Base-by-base conservation (phyloP, 192 early-diverging fungal species). In the Chytriomyces hyalinus region DNA sequence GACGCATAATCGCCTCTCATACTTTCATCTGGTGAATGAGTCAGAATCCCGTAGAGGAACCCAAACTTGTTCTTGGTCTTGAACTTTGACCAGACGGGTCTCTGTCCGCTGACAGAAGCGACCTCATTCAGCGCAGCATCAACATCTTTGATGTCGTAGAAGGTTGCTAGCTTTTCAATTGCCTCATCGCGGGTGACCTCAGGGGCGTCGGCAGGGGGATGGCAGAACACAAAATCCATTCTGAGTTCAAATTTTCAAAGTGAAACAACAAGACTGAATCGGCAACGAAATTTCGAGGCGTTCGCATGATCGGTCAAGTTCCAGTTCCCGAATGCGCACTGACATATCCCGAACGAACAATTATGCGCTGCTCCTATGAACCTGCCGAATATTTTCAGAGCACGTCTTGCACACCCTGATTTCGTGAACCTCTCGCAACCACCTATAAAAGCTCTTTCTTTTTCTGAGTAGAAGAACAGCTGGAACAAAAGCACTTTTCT, bases 211-310 rank as follows among this genome's bases (percentile, higher is more conserved):
- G 28, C 28, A 20, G 64, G 64, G 64, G 26, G 36, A 65, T 65
- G 0, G 26, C 64, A 65, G 64, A 65, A 65, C 36, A 65, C 64
- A 65, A 65, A 65, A 65, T 65, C 36, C 64, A 70, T 70, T 60
- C 70, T 1, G 0, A 75, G 53, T 59, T 59, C 28, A 36, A 36
- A 36, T 36, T 36, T 2, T 36, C 28, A 36, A 36, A 36, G 28
- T 36, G 28, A 36, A 36, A 36, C 28, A 36, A n/a, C n/a, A n/a
- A n/a, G n/a, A n/a, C n/a, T n/a, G n/a, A n/a, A n/a, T n/a, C n/a
- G n/a, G n/a, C n/a, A n/a, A n/a, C n/a, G n/a, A n/a, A n/a, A n/a
- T n/a, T n/a, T n/a, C n/a, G n/a, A n/a, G n/a, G n/a, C n/a, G n/a
- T n/a, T n/a, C n/a, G n/a, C n/a, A n/a, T n/a, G n/a, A n/a, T n/a